Conservation (phyloP, 495 filamentous ascomycete genomes). For the Penicillium arizonense region DNA sequence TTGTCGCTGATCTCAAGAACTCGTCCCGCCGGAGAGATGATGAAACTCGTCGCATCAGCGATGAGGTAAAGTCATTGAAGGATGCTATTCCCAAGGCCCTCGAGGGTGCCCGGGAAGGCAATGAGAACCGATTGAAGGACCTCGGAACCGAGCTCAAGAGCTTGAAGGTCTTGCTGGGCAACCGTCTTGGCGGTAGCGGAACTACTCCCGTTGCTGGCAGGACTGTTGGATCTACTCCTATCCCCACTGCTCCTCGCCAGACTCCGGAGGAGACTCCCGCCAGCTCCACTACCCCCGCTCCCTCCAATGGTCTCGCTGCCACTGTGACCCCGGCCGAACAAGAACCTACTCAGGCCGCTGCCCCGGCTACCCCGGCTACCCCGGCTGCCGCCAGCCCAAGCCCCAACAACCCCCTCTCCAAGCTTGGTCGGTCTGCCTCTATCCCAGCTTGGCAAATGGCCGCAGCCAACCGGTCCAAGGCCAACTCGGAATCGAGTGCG, state of each 20-base stretch:
- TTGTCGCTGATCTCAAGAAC: constrained; percentile 76
- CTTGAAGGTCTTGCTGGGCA: constrained; percentile 81
- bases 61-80: constrained; percentile 80
- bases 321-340: constrained; percentile 31
- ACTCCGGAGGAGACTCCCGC: constrained; percentile 18
- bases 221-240: constrained; percentile 25
- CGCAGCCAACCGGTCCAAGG: constrained; percentile 59
- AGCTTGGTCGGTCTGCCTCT: constrained; percentile 57
- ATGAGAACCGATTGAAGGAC: constrained; percentile 78
- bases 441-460: constrained; percentile 93
- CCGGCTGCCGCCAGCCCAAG: constrained; percentile 22
- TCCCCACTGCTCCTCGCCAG: constrained; percentile 27
- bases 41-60: constrained; percentile 78
- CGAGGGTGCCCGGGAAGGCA: constrained; percentile 78
- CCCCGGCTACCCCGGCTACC: constrained; percentile 26
- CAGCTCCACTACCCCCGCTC: constrained; percentile 23
- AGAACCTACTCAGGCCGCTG: constrained; percentile 33
- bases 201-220: constrained; percentile 36
- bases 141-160: constrained; percentile 87
- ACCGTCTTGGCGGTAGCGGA: constrained; percentile 62
- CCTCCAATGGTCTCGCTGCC: constrained; percentile 25
- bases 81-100: constrained; percentile 85
- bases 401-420: constrained; percentile 37
- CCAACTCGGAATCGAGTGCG: constrained; percentile 30
- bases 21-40: constrained; percentile 77